Evolutionary conservation across 257 asterid species (phyloP), one percentile per base, ranked within the genome.

Genomic region (Jacaranda copaia): DNA sequence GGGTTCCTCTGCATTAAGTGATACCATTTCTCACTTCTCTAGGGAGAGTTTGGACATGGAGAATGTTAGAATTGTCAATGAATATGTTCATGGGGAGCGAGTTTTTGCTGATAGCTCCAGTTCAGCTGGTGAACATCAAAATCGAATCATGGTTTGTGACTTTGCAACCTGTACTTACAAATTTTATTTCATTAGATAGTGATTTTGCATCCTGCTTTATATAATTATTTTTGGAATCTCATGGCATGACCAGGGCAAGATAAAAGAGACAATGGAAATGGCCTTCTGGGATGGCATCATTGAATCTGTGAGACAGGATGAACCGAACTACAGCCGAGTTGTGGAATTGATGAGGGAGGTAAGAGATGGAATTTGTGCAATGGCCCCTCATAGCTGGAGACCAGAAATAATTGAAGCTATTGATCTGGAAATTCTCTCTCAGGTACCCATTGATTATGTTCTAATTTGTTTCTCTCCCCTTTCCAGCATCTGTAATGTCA

Each of bases 241-340:
- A 43, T 81, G 58, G 51, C 16, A 53, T 75, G 69, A 68, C 66
- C 89, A 96, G 99, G 89, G 74, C 79, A 89, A 85, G 78, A 77
- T 93, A 18, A 90, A 78, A 81, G 90, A 87, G 77, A 81, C 92
- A 1, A 89, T 96, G 97, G 91, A 88, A 88, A 89, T 86, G 58
- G 99, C 97, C 72, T 96, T 91, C 82, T 96, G 99, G 99, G 98
- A 96, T 84, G 91, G 90, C 73, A 77, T 96, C 45, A 80, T 89
- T 77, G 97, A 93, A 77, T 90, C 96, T 20, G 85, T 93, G 82
- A 88, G 79, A 70, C 89, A 88, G 81, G 86, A 92, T 74, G 81
- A 84, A 73, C 89, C 93, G n/a, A 80, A 94, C 62, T 88, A 85
- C 77, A 80, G 69, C 82, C 88, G 86, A 66, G 84, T 93, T 53